Percentiles rank a stretch among this genome's conserved stretches.
phyloP scores from a whole-genome alignment of 176 grass and related monocot genomes.

The Ensete ventricosum region DNA sequence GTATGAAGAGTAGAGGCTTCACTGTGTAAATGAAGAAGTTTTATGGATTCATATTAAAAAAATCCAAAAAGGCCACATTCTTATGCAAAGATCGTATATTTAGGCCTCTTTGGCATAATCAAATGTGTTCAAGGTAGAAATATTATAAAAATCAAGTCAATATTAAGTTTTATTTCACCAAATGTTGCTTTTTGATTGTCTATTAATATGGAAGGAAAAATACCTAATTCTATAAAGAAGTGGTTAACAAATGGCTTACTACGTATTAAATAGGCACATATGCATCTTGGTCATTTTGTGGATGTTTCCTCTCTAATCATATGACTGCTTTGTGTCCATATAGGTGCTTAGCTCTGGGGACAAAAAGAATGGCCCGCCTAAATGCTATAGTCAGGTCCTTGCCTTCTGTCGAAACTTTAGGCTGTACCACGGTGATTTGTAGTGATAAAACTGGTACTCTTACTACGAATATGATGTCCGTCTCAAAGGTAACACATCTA shows the following conservation, averaged over 20 bases:
- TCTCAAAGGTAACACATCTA: constrained; percentile 68
- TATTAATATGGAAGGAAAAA: background rate
- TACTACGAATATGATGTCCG: constrained; percentile 99
- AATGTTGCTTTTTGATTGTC: background rate
- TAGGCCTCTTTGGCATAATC: no score
- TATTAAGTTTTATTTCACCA: background rate
- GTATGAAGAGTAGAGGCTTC: no score
- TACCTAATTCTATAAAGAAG: background rate
- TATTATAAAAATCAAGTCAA: no score
- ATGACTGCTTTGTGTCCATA: constrained; percentile 12
- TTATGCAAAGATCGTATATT: no score
- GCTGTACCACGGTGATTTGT: constrained; percentile 97
- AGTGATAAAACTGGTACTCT: constrained; percentile 98
- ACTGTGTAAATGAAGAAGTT: no score
- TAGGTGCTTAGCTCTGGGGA: constrained; percentile 97
- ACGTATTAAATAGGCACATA: background rate
- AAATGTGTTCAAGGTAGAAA: no score
- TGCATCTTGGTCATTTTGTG: background rate
- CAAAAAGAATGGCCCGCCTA: constrained; percentile 96
- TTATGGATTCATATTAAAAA: no score
- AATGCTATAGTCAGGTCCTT: constrained; percentile 93
- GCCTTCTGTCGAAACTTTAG: constrained; percentile 94
- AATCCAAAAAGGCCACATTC: no score
- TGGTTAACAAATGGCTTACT: background rate
- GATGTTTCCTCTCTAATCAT: background rate